Evolutionary conservation across 2,329 filamentous ascomycete genomes (phyloP).

Genomic region (Monosporascus sp.): DNA sequence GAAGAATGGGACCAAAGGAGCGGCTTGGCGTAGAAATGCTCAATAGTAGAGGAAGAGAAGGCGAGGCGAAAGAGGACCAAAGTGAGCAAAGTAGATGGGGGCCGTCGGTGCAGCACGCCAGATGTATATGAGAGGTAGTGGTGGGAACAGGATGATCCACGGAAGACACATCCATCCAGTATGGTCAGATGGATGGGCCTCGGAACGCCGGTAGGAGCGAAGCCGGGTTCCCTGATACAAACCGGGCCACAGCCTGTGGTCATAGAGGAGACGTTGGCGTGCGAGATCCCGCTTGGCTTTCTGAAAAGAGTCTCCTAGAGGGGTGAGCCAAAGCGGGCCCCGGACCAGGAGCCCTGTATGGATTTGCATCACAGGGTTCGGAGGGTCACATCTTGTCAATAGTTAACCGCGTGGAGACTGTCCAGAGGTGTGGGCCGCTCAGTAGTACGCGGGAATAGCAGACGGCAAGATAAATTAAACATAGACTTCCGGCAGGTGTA

Average conservation of each 20-base stretch:
- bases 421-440: constrained; percentile 23
- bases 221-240: constrained; percentile 47
- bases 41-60: constrained; percentile 36
- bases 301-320: constrained; percentile 27
- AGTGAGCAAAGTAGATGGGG: constrained; percentile 34
- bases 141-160: constrained; percentile 37
- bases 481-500: constrained; percentile 16
- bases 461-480: constrained; percentile 14
- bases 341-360: constrained; percentile 28
- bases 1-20: constrained; percentile 40
- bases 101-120: constrained; percentile 43
- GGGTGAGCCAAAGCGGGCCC: constrained; percentile 23
- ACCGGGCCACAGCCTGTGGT: constrained; percentile 27
- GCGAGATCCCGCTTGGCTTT: constrained; percentile 34
- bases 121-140: constrained; percentile 48
- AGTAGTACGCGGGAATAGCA: constrained; percentile 27
- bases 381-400: constrained; percentile 38
- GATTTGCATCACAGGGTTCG: constrained; percentile 30
- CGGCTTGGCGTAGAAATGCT: constrained; percentile 38
- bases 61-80: constrained; percentile 39
- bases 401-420: constrained; percentile 30
- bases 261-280: constrained; percentile 25
- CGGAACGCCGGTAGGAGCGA: constrained; percentile 47
- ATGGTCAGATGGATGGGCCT: constrained; percentile 40
- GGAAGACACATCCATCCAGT: constrained; percentile 32